Base-by-base conservation (phyloP, 495 filamentous ascomycete genomes). In the Friedmanniomyces simplex region DNA sequence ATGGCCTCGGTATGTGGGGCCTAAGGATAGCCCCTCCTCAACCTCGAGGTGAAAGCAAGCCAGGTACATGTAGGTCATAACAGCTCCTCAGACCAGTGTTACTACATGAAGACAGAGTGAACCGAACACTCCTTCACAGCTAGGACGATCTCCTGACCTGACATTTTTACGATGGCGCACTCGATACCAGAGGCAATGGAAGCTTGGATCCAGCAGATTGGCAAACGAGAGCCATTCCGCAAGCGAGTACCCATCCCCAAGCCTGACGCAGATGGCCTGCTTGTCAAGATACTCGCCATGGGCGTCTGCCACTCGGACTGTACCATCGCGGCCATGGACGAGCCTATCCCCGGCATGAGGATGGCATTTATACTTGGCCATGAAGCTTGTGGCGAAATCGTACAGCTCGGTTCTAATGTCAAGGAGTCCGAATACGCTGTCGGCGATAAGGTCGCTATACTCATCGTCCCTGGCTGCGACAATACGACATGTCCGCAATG, bases 271-370 rank as follows among this genome's bases (percentile, higher is more conserved):
- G 36, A 41, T 41, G 45, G 25, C 18, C 10, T 57, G 2, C 55
- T 57, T 18, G 25, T 57, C 32, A 57, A 57, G 25, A 41, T 57
- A 25, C 45, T 50, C 12, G 55, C 55, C 7, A 30, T 34, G 22
- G 55, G 55, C n/a, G 55, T 51, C 30, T 57, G 55, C 37, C 55
- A 57, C 32, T 25, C 22, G 2, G 55, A 57, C 47, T 50, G 55
- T 30, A 50, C 47, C 4, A 13, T 57, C 34, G 6, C 18, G 2
- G 30, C 26, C 2, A 36, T 57, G 26, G 21, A 39, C 14, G 30
- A 22, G 6, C 14, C 32, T 4, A 24, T 30, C 18, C 55, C 46
- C 20, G 25, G 26, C 28, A 50, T 57, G 45, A 2, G 32, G 2
- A 1, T 6, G 16, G 45, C 50, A 30, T 57, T 50, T 22, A 43